Evolutionary conservation across 495 filamentous ascomycete genomes (phyloP).

Genomic region (Aspergillus carlsbadensis): DNA sequence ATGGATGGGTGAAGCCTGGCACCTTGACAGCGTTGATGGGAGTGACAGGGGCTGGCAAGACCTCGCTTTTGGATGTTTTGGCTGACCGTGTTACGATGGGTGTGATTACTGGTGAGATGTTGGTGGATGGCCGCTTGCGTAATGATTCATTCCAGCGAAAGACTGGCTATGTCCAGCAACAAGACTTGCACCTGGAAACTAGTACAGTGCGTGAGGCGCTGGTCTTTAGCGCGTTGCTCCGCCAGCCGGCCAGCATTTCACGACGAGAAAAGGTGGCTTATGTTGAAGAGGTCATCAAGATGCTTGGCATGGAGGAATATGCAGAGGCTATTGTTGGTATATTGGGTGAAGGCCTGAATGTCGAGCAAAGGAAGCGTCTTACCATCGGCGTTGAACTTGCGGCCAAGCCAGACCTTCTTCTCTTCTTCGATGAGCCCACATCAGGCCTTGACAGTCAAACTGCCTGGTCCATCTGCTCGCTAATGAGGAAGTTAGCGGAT

Average conservation of each 20-base stretch:
- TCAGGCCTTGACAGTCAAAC: constrained; percentile 84
- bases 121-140: constrained; percentile 73
- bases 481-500: constrained; percentile 79
- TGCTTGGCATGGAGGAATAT: constrained; percentile 85
- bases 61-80: constrained; percentile 51
- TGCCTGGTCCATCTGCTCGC: constrained; percentile 77
- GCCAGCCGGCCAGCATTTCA: constrained; percentile 70
- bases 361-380: constrained; percentile 83
- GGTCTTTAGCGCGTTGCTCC: constrained; percentile 77
- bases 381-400: constrained; percentile 89
- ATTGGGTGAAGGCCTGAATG: constrained; percentile 84
- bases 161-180: constrained; percentile 91
- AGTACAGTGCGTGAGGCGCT: constrained; percentile 82
- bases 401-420: constrained; percentile 77
- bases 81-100: constrained; percentile 83
- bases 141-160: constrained; percentile 85
- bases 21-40: constrained; percentile 88
- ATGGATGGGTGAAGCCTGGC: constrained; percentile 90
- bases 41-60: constrained; percentile 61
- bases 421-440: constrained; percentile 89
- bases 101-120: constrained; percentile 80
- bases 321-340: constrained; percentile 87
- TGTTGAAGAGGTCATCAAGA: constrained; percentile 86
- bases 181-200: constrained; percentile 83
- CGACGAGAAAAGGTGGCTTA: constrained; percentile 78